phyloP scores from a whole-genome alignment of 495 filamentous ascomycete genomes.

The Cryomyces minteri region DNA sequence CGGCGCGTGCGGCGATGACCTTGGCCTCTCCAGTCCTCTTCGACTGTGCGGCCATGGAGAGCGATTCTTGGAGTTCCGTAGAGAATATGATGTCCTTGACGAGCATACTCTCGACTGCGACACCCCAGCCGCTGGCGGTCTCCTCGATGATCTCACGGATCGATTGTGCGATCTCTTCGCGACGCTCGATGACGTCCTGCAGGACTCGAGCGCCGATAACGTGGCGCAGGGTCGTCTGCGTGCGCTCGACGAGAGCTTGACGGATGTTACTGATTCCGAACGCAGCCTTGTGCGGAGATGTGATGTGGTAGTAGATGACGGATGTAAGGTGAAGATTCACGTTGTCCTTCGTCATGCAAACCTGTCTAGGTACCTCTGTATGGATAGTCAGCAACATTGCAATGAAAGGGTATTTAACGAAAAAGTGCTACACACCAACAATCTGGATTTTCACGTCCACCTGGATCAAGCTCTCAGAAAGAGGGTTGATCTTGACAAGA shows the following conservation, averaged over 20 bases:
- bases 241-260: constrained; percentile 90
- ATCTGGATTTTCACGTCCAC: constrained; percentile 99
- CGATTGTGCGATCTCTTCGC: constrained; percentile 85
- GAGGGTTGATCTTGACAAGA: constrained; percentile 95
- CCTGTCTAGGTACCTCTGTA: constrained; percentile 78
- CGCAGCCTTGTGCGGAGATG: constrained; percentile 85
- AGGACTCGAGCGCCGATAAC: constrained; percentile 92
- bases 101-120: constrained; percentile 92
- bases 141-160: constrained; percentile 98
- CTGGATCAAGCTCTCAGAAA: constrained; percentile 72
- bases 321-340: constrained; percentile 84
- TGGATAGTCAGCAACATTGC: background rate
- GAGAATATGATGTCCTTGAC: constrained; percentile 99
- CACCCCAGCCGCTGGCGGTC: constrained; percentile 85
- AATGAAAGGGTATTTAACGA: background rate
- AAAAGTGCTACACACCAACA: constrained; percentile 36
- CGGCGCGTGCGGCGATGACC: constrained; percentile 89
- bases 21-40: constrained; percentile 98
- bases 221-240: constrained; percentile 93
- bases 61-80: constrained; percentile 87
- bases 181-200: constrained; percentile 97
- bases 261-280: constrained; percentile 93
- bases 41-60: constrained; percentile 98
- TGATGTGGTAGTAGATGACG: constrained; percentile 99
- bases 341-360: constrained; percentile 99